Evolutionary conservation across 495 filamentous ascomycete genomes (phyloP), one percentile per base, ranked within the genome.

Genomic region (Hyphodiscus hymeniophilus): DNA sequence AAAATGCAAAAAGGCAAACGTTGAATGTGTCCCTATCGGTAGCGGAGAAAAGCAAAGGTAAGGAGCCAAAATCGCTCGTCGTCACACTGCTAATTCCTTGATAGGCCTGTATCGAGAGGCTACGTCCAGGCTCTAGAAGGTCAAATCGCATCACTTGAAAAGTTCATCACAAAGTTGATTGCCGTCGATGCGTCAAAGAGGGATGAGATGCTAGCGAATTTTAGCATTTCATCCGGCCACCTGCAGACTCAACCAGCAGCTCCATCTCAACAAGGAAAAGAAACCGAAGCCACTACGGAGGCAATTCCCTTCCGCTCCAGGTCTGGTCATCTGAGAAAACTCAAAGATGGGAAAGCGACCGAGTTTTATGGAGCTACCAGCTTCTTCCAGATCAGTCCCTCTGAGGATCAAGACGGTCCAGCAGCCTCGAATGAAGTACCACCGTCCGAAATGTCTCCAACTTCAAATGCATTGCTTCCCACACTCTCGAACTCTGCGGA

Each of bases 311-410:
- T 51, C 8, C 50, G 52, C 8, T 51, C 52, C 36, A 17, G 42
- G 10, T 48, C 53, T 2, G 58, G 60, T 4, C 60, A 59, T 50
- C 47, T 63, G 21, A 52, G 53, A 39, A 56, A 50, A 31, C 44
- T 50, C 11, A 58, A 49, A 47, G 54, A 54, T 45, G 59, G 59
- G 0, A 55, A 54, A 31, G 51, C 58, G 1, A 39, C 56, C 2
- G 55, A 61, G 38, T 63, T 63, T 45, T 63, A 59, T 42, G 60
- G 60, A 8, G 47, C 56, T 7, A 63, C 58, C 5, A 61, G 58
- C 39, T 56, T 61, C 21, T 59, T 59, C 18, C 60, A 63, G 22
- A 63, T 63, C 47, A 52, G 52, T 34, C 45, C 57, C n/a, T 53
- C 55, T 10, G 50, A 61, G 7, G 35, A 43, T 13, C 42, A 38